Percentiles rank a stretch among this genome's conserved stretches.
These are phyloP conservation scores for Asterochloris sp. DNA, from an alignment of 139 green algal genomes.

Conservation along the genomic window DNA sequence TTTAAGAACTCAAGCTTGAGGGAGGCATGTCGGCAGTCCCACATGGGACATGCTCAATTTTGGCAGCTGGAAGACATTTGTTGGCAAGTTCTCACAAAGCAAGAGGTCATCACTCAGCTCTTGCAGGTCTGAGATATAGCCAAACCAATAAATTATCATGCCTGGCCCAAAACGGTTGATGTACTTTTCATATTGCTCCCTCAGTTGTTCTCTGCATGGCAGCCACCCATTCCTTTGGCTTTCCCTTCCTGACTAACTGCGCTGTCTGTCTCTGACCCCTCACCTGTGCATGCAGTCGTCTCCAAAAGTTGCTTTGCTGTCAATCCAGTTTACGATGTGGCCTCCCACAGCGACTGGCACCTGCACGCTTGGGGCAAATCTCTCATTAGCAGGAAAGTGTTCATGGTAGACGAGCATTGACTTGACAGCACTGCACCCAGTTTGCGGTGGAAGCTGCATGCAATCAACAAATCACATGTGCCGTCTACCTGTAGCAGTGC, in stretches of 20 bases:
- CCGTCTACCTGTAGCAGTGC: slow-evolving; percentile 67
- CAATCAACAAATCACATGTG: neutral
- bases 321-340: slow-evolving; percentile 84
- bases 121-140: slow-evolving; percentile 64
- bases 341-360: slow-evolving; percentile 66
- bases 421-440: neutral
- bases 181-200: slow-evolving; percentile 72
- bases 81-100: slow-evolving; percentile 58
- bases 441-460: neutral
- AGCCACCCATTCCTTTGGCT: neutral
- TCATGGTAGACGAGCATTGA: neutral
- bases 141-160: slow-evolving; percentile 93
- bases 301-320: slow-evolving; percentile 93
- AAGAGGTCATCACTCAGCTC: slow-evolving; percentile 33
- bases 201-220: slow-evolving; percentile 43
- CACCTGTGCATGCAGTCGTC: slow-evolving; percentile 62
- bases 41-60: too few species aligned
- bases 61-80: neutral
- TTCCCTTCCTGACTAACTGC: neutral
- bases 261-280: neutral
- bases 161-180: slow-evolving; percentile 82
- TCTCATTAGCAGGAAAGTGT: neutral
- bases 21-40: too few species aligned
- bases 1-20: too few species aligned
- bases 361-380: slow-evolving; percentile 22